Evolutionary conservation across 2,329 filamentous ascomycete species (phyloP).

Genomic region (Hypoxylon sp.): DNA sequence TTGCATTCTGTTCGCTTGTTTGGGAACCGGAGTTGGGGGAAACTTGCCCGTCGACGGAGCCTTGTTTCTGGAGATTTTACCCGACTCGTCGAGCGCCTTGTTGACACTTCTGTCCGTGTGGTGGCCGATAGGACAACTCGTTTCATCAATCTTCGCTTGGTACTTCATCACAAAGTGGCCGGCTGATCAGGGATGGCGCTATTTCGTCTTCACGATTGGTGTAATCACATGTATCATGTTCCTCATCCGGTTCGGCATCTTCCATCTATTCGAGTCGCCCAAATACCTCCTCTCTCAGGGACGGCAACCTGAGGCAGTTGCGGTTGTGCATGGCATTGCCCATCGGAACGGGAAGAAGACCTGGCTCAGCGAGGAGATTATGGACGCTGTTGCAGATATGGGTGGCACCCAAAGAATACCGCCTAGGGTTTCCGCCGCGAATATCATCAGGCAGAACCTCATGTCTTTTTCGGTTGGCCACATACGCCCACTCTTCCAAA

Average conservation of each 20-base stretch:
- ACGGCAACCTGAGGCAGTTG: conserved; percentile 83
- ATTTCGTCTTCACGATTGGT: conserved; percentile 79
- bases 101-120: conserved; percentile 86
- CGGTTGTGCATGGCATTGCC: conserved; percentile 84
- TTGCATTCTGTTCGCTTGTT: conserved; percentile 71
- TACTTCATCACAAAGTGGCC: conserved; percentile 80
- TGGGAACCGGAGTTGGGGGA: conserved; percentile 80
- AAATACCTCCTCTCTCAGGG: conserved; percentile 86
- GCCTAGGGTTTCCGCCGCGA: conserved; percentile 53
- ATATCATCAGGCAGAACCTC: conserved; percentile 71
- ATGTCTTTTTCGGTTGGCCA: conserved; percentile 77
- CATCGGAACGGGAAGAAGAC: conserved; percentile 78
- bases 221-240: conserved; percentile 84
- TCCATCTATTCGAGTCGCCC: conserved; percentile 87
- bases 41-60: conserved; percentile 86
- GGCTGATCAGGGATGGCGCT: conserved; percentile 81
- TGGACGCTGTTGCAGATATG: conserved; percentile 69
- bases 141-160: conserved; percentile 81
- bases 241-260: conserved; percentile 81
- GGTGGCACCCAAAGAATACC: conserved; percentile 50
- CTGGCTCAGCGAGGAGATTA: conserved; percentile 81
- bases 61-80: conserved; percentile 87
- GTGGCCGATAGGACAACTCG: conserved; percentile 88
- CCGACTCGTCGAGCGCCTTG: conserved; percentile 79
- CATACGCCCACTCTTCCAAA: conserved; percentile 75